Percentiles rank a stretch among this genome's conserved stretches.
Evolutionary conservation across 768 basidiomycete species (phyloP).

Genomic region (Cystofilobasidium capitatum): DNA sequence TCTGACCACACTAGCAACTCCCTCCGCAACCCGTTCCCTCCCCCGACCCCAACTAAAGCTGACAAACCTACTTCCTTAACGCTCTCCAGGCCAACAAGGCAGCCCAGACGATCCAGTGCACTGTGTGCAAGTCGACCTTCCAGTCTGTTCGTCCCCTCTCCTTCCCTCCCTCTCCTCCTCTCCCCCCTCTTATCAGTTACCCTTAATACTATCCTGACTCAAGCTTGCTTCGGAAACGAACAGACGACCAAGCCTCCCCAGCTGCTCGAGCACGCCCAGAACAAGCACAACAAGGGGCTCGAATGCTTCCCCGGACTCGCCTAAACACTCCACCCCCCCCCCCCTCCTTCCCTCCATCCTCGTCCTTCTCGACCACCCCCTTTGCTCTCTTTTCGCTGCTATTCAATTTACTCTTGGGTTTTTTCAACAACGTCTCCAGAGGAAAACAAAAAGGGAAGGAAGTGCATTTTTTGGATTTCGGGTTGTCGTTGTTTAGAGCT

Average conservation of each 20-base stretch:
- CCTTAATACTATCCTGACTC: background rate
- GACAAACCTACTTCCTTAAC: background rate
- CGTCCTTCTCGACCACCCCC: no score
- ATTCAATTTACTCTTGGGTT: no score
- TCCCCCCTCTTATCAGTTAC: background rate
- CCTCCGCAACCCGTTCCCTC: no score
- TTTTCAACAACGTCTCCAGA: no score
- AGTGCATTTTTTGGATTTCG: no score
- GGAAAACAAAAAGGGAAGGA: no score
- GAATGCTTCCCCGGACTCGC: constrained; percentile 5
- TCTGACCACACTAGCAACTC: no score
- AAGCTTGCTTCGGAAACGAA: background rate
- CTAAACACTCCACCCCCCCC: background rate
- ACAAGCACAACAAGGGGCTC: constrained; percentile 26
- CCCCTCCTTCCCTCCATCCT: no score
- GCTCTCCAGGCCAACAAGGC: constrained; percentile 18
- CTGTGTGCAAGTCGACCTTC: constrained; percentile 17
- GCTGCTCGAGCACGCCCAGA: constrained; percentile 23
- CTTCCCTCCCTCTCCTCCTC: background rate
- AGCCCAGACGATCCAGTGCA: constrained; percentile 23
- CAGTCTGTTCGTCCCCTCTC: constrained; percentile 8
- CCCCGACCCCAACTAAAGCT: no score
- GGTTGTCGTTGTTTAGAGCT: no score
- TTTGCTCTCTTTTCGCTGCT: no score
- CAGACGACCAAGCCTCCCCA: constrained; percentile 24